phyloP scores from a whole-genome alignment of 768 basidiomycete species.

The Hygrocybe punicea region DNA sequence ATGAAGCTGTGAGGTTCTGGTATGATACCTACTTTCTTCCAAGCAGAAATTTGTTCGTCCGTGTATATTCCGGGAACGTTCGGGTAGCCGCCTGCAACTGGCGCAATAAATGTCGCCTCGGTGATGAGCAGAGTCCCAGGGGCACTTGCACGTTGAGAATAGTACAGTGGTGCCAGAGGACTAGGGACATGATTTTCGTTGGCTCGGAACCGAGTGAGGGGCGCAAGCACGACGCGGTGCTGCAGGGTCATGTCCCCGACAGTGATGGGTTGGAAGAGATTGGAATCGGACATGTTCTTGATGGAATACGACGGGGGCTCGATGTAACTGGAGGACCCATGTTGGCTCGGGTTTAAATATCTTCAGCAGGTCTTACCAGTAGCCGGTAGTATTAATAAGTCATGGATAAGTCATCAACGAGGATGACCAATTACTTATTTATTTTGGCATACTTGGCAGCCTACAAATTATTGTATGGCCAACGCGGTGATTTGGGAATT shows the following conservation, averaged over 20 bases:
- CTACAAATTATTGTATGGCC: no score
- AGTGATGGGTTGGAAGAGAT: conserved; percentile 40
- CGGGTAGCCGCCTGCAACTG: conserved; percentile 27
- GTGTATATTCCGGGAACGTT: conserved; percentile 42
- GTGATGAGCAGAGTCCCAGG: conserved; percentile 36
- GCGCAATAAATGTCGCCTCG: conserved; percentile 37
- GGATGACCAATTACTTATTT: no score
- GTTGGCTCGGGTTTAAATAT: no score
- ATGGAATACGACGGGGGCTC: not conserved
- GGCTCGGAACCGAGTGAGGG: conserved; percentile 44
- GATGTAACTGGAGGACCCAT: no score
- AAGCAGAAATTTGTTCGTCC: conserved; percentile 42
- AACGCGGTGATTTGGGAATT: no score
- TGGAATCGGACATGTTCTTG: not conserved
- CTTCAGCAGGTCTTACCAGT: no score
- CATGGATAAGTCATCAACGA: no score
- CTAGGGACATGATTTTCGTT: conserved; percentile 28
- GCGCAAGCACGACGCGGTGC: conserved; percentile 48
- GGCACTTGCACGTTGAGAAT: conserved; percentile 22
- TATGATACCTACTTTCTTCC: conserved; percentile 37
- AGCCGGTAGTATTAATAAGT: no score
- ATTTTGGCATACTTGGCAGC: no score
- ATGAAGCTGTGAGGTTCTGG: no score
- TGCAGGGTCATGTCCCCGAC: conserved; percentile 35
- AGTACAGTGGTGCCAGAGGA: conserved; percentile 25